Percentiles rank a stretch among this genome's conserved stretches.
These are phyloP conservation scores for Cryptococcus floricola DNA, from an alignment of 1,284 basidiomycete genomes.

Conservation along the genomic window DNA sequence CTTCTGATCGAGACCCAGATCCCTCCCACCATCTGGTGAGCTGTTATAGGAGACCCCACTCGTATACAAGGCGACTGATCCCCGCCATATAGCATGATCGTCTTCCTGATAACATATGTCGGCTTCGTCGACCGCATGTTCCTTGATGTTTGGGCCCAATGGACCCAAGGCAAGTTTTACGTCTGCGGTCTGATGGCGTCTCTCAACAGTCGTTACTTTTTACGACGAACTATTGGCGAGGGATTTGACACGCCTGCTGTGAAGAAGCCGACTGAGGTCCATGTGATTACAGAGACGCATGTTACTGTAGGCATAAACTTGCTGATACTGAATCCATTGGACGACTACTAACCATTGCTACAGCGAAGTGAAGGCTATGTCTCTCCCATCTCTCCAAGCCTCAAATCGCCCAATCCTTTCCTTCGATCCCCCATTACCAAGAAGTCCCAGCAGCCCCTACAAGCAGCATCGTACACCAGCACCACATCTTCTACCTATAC, in stretches of 20 bases:
- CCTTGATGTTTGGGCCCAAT: slow-evolving; percentile 8
- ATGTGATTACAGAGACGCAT: slow-evolving; percentile 11
- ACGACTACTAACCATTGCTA: background rate
- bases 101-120: slow-evolving; percentile 3
- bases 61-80: background rate
- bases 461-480: background rate
- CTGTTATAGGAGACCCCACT: background rate
- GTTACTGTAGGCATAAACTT: slow-evolving; percentile 1
- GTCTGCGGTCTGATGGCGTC: slow-evolving; percentile 10
- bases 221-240: slow-evolving; percentile 1
- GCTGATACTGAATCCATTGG: background rate
- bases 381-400: background rate
- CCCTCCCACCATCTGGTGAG: slow-evolving; percentile 8
- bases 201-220: slow-evolving; percentile 11
- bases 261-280: slow-evolving; percentile 1
- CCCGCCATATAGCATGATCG: slow-evolving; percentile 1
- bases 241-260: background rate
- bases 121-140: background rate
- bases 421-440: background rate
- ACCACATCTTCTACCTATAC: background rate
- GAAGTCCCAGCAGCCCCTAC: background rate
- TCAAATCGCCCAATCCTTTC: background rate
- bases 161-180: slow-evolving; percentile 10
- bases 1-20: slow-evolving; percentile 10
- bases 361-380: background rate